These are phyloP conservation scores for Toxoplasma gondii DNA, from an alignment of 169 alveolate genomes.

Conservation along the genomic window DNA sequence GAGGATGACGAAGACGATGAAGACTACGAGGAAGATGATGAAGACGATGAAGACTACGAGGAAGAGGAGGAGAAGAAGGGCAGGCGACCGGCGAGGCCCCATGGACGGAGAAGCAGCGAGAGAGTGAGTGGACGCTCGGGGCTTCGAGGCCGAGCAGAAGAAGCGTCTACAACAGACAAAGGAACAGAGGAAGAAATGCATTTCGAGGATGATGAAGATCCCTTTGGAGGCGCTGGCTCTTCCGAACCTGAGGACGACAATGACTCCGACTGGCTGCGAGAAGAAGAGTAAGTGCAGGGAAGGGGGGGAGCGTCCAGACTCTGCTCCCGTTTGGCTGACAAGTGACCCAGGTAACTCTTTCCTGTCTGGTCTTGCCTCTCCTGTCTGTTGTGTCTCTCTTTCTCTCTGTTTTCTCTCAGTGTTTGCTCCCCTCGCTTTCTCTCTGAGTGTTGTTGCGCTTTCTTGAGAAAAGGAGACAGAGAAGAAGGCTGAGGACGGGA, in stretches of 20 bases:
- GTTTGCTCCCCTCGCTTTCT: too few relatives aligned
- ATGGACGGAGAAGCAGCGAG: neutral
- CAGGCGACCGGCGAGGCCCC: neutral
- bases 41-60: neutral
- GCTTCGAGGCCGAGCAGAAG: neutral
- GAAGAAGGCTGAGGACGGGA: too few relatives aligned
- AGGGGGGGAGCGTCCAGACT: too few relatives aligned
- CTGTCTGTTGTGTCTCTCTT: too few relatives aligned
- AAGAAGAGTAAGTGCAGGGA: neutral
- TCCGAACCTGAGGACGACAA: slow-evolving; percentile 7
- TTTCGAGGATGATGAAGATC: neutral
- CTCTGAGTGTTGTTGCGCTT: too few relatives aligned
- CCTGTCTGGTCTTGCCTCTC: too few relatives aligned
- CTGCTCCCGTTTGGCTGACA: neutral
- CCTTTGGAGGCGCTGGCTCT: neutral
- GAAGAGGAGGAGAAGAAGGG: neutral
- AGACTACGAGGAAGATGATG: neutral
- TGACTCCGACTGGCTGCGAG: slow-evolving; percentile 28
- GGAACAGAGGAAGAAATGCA: neutral
- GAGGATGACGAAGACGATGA: neutral
- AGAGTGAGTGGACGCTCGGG: neutral
- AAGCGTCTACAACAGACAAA: neutral
- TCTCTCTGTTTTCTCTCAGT: too few relatives aligned
- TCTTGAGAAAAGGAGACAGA: too few relatives aligned
- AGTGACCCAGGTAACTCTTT: neutral